Evolutionary conservation across 306 rosid species (phyloP), one percentile per base, ranked within the genome.

Genomic region (Mimosa pudica): DNA sequence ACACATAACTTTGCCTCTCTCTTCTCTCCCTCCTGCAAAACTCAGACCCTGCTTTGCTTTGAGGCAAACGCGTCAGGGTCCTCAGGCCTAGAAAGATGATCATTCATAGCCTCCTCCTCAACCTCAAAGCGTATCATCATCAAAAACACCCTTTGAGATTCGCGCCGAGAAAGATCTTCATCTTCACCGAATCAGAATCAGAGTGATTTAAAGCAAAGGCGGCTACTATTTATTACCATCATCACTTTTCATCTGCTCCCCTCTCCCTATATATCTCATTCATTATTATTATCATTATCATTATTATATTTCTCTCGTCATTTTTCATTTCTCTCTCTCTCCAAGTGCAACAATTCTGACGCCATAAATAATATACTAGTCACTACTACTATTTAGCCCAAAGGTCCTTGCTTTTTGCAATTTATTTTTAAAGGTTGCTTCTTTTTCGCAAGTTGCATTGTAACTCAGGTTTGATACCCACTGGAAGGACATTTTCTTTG

Each of bases 141-240:
- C 36, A 10, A 11, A 14, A 48, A 48, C 38, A 45, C 74, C 73
- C 87, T 73, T 95, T 85, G 94, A 91, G 91, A 93, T 91, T 91
- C 80, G 93, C 87, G 94, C 88, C 87, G 17, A 72, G 51, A 73
- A 89, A 38, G 42, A 38, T 38, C 42, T 38, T 38, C 42, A 38
- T 87, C 91, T 82, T 80, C 83, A 76, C 87, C 83, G 30, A 24
- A 24, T 24, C 30, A 24, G 85, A 76, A 89, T 90, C 97, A 74
- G 87, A 52, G 35, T 61, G 80, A 67, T 71, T 89, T 73, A 84
- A 86, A 38, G 87, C 87, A 84, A 88, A 89, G 99, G 96, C 97
- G 93, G 99, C 99, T 84, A 88, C 47, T 42, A 86, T 84, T 84
- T 88, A 90, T 84, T 60, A 24, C 65, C 12, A 46, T n/a, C 8